A percentile compares a stretch with the other conserved stretches of the same genome.
Evolutionary conservation across 495 filamentous ascomycete species (phyloP).

Genomic region (Lentithecium fluviatile): DNA sequence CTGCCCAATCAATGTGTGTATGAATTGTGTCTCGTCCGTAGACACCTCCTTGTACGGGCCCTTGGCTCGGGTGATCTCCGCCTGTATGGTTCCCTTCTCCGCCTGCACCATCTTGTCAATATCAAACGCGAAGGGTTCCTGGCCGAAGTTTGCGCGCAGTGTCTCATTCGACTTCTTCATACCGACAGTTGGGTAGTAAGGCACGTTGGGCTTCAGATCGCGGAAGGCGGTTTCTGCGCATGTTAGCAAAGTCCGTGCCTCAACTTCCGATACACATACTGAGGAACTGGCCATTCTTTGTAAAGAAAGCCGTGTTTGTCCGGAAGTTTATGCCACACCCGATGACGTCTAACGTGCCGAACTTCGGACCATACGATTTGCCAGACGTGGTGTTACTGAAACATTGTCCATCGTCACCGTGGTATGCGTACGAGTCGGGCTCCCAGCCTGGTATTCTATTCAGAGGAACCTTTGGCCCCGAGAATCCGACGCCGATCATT

Average conservation of each 20-base stretch:
- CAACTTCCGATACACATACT: slow-evolving; percentile 50
- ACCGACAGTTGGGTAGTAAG: slow-evolving; percentile 81
- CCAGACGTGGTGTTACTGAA: slow-evolving; percentile 75
- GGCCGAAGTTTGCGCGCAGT: slow-evolving; percentile 87
- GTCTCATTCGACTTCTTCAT: slow-evolving; percentile 87
- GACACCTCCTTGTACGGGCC: neutral
- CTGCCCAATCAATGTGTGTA: slow-evolving; percentile 82
- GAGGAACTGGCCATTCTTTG: slow-evolving; percentile 81
- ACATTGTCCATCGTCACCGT: slow-evolving; percentile 90
- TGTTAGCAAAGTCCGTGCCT: slow-evolving; percentile 18
- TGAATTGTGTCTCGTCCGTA: slow-evolving; percentile 66
- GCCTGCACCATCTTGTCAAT: slow-evolving; percentile 79
- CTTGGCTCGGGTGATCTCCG: slow-evolving; percentile 18
- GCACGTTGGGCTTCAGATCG: slow-evolving; percentile 65
- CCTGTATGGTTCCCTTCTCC: slow-evolving; percentile 20
- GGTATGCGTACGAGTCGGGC: slow-evolving; percentile 92
- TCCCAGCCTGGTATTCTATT: slow-evolving; percentile 92
- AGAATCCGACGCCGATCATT: slow-evolving; percentile 88
- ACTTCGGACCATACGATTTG: slow-evolving; percentile 73
- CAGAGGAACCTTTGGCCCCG: slow-evolving; percentile 68
- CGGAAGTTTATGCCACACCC: slow-evolving; percentile 95
- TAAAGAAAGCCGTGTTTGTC: slow-evolving; percentile 86
- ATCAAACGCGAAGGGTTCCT: slow-evolving; percentile 84
- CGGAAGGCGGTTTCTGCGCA: slow-evolving; percentile 72
- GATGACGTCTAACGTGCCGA: slow-evolving; percentile 73